phyloP scores from a whole-genome alignment of 176 grass and related monocot species.

The Ensete ventricosum region DNA sequence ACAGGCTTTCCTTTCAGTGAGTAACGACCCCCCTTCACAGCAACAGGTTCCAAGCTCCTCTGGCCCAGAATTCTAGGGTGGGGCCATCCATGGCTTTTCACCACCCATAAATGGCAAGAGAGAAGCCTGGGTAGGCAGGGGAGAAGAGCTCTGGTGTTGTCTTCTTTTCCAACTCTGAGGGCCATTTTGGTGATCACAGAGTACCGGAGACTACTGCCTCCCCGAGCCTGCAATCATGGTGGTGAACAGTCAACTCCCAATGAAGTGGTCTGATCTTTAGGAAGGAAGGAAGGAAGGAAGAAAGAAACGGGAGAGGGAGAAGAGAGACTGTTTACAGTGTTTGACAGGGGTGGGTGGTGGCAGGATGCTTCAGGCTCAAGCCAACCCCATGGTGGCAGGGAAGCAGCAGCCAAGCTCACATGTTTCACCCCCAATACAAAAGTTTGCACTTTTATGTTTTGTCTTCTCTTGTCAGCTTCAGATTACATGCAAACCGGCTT shows the following conservation, averaged over 20 bases:
- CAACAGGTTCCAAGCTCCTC: background rate
- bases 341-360: background rate
- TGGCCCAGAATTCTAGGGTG: conserved; percentile 13
- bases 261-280: background rate
- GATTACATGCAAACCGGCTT: too few species aligned
- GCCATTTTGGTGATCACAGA: background rate
- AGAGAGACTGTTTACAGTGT: background rate
- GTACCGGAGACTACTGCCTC: background rate
- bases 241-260: background rate
- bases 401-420: background rate
- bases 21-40: conserved; percentile 1
- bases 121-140: background rate
- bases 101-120: background rate
- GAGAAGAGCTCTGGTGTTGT: background rate
- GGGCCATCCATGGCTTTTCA: background rate
- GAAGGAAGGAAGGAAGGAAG: background rate
- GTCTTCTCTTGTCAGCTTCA: too few species aligned
- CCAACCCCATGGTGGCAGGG: too few species aligned
- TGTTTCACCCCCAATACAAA: background rate
- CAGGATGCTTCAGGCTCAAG: conserved; percentile 8
- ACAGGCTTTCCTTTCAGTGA: background rate
- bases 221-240: background rate
- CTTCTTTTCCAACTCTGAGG: conserved; percentile 2
- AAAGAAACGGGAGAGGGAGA: background rate
- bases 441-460: background rate